These are phyloP conservation scores for Arthrocladium fulminans DNA, from an alignment of 2,329 filamentous ascomycete genomes.

Conservation along the genomic window DNA sequence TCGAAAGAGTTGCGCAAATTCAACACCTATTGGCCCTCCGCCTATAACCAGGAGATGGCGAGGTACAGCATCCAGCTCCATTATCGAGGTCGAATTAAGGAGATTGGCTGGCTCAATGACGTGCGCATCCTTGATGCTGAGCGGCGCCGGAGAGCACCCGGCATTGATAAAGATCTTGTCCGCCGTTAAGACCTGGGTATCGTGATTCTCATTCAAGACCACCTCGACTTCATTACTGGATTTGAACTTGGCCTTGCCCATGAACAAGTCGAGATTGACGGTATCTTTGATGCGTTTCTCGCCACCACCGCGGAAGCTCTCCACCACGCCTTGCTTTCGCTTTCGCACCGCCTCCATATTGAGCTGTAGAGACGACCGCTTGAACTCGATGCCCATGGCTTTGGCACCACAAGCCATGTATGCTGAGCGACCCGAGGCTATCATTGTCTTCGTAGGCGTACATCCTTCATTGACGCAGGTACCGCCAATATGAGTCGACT, in stretches of 20 bases:
- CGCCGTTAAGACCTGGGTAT: constrained; percentile 27
- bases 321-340: constrained; percentile 47
- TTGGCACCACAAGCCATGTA: constrained; percentile 35
- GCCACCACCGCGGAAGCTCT: constrained; percentile 41
- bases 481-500: constrained; percentile 43
- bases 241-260: constrained; percentile 39
- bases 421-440: constrained; percentile 44
- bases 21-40: constrained; percentile 46
- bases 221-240: constrained; percentile 34
- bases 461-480: constrained; percentile 49
- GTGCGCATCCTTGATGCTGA: constrained; percentile 17
- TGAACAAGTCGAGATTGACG: constrained; percentile 35
- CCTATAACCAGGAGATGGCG: constrained; percentile 44
- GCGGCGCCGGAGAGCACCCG: constrained; percentile 18
- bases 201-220: constrained; percentile 22
- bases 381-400: constrained; percentile 40
- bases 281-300: constrained; percentile 35
- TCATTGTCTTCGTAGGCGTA: constrained; percentile 51
- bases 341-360: constrained; percentile 44
- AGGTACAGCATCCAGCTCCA: constrained; percentile 28
- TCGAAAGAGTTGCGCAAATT: constrained; percentile 46
- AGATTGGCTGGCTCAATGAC: constrained; percentile 12
- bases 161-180: constrained; percentile 24
- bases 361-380: constrained; percentile 27
- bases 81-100: constrained; percentile 21